Evolutionary conservation across 345 rosid species (phyloP).

Genomic region (Melaleuca alternifolia): DNA sequence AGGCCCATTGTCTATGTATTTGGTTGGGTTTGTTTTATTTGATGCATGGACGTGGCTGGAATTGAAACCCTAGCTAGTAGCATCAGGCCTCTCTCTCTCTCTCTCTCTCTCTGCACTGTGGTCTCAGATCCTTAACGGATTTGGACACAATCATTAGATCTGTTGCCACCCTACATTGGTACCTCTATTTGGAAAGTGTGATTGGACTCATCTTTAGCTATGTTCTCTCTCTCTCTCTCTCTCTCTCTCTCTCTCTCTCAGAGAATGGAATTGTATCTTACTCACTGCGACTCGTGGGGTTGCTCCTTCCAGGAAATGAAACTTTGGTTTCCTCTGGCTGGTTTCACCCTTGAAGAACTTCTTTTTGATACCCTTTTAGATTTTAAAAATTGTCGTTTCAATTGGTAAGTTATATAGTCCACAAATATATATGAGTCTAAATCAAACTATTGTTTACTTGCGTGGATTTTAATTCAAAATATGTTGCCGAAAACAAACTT

Average conservation of each 20-base stretch:
- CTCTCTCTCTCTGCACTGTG: not conserved
- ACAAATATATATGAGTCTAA: not conserved
- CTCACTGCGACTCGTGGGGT: not conserved
- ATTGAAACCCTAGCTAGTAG: not conserved
- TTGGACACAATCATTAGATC: constrained; percentile 26
- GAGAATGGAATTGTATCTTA: not conserved
- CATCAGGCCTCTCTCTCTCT: not conserved
- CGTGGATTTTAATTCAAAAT: not conserved
- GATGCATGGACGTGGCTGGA: not conserved
- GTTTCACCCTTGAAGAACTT: not conserved
- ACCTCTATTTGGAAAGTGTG: constrained; percentile 18
- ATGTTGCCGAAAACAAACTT: not conserved
- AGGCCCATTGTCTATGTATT: not conserved
- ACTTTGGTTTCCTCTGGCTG: not conserved
- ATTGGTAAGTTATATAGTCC: not conserved
- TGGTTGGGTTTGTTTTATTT: not conserved
- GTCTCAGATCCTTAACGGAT: constrained; percentile 26
- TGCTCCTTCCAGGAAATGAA: not conserved
- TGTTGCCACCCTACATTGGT: constrained; percentile 5
- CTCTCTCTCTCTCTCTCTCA: not conserved
- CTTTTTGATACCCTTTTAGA: not conserved
- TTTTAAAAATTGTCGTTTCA: not conserved
- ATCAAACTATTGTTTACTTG: not conserved
- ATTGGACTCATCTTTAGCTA: constrained; percentile 5
- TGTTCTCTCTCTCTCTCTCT: not conserved